phyloP scores from a whole-genome alignment of 495 filamentous ascomycete genomes.

The Podospora didyma region DNA sequence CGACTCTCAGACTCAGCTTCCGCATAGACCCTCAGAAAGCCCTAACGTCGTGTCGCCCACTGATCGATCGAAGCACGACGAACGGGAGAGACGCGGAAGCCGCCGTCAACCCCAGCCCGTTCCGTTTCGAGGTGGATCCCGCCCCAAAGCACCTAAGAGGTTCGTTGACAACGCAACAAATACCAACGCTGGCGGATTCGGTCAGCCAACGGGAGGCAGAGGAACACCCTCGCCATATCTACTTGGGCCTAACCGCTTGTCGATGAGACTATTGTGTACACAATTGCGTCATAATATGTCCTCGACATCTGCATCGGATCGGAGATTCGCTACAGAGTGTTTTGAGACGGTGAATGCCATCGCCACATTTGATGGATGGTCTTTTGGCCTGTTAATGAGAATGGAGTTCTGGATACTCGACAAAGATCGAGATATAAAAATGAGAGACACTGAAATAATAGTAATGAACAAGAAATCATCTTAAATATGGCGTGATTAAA shows the following conservation, averaged over 20 bases:
- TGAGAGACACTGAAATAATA: too few species aligned
- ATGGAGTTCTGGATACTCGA: background rate
- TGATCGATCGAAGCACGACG: background rate
- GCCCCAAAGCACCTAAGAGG: slow-evolving; percentile 7
- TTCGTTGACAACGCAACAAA: background rate
- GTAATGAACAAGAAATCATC: too few species aligned
- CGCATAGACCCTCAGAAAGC: background rate
- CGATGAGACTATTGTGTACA: slow-evolving; percentile 9
- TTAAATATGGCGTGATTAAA: too few species aligned
- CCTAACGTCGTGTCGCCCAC: background rate
- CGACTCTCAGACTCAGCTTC: background rate
- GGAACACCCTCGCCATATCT: slow-evolving; percentile 4
- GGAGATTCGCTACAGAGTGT: background rate
- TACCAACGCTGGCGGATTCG: slow-evolving; percentile 3
- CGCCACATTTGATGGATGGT: background rate
- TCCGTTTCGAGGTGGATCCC: slow-evolving; percentile 9
- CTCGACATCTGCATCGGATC: background rate
- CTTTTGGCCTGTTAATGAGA: background rate
- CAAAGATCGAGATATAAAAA: too few species aligned
- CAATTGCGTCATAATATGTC: slow-evolving; percentile 11
- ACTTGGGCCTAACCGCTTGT: slow-evolving; percentile 9
- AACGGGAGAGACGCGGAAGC: background rate
- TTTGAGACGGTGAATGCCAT: background rate
- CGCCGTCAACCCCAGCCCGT: slow-evolving; percentile 3
- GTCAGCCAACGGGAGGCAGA: background rate